Percentiles rank a stretch among this genome's conserved stretches.
phyloP scores from a whole-genome alignment of 306 rosid species.

The Glycyrrhiza uralensis region DNA sequence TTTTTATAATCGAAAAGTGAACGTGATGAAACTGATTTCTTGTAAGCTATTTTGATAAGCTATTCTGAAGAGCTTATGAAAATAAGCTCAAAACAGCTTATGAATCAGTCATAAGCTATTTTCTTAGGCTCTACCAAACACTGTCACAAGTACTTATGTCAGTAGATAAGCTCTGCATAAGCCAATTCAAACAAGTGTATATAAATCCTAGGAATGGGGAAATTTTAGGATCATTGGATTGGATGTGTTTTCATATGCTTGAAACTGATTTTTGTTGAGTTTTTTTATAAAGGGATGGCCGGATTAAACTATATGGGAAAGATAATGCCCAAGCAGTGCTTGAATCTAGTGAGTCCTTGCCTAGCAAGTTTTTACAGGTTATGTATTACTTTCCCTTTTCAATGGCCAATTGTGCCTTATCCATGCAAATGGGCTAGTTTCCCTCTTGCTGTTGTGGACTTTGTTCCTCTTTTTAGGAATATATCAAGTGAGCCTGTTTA shows the following conservation, averaged over 20 bases:
- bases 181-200: too few relatives aligned
- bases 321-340: conserved; percentile 75
- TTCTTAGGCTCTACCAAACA: too few relatives aligned
- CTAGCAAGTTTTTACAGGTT: conserved; percentile 87
- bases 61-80: too few relatives aligned
- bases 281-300: conserved; percentile 63
- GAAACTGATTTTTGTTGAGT: conserved; percentile 16
- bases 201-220: not conserved
- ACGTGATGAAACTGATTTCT: too few relatives aligned
- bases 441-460: not conserved
- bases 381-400: not conserved
- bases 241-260: not conserved
- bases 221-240: conserved; percentile 1
- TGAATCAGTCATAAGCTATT: too few relatives aligned
- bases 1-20: too few relatives aligned
- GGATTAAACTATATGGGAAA: conserved; percentile 72
- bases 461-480: not conserved
- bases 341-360: conserved; percentile 57
- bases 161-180: too few relatives aligned
- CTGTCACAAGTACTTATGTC: too few relatives aligned
- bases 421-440: not conserved
- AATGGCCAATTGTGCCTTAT: not conserved
- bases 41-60: too few relatives aligned
- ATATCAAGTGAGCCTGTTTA: not conserved
- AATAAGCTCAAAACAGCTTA: too few relatives aligned